Evolutionary conservation across 768 basidiomycete species (phyloP), one percentile per base, ranked within the genome.

Genomic region (Suillus subluteus): DNA sequence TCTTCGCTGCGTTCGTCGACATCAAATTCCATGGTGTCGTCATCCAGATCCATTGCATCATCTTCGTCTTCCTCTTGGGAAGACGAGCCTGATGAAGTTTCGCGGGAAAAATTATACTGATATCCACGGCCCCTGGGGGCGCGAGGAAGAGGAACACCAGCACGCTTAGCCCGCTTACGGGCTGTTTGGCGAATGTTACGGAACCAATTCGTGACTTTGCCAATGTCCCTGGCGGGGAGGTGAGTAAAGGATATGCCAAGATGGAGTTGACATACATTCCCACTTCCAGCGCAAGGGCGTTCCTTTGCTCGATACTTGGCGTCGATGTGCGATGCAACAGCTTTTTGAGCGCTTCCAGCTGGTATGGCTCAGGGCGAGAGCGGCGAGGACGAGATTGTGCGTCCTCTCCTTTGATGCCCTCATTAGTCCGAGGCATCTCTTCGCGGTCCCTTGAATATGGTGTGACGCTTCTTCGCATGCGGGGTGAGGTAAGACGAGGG

Each of bases 191-290:
- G 86, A 65, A 94, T 82, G 73, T 94, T 94, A 43, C 92, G 84
- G 82, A 94, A 94, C 92, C 92, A 94, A 75, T 94, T 94, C 21
- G 92, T 92, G 62, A 94, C 91, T 78, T 92, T 92, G 69, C 88
- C 89, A 65, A 94, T 77, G 77, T 94, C 92, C 92, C 87, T 89
- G 66, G 16, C 63, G 62, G 67, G 65, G 63, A 73, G 66, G 66
- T 71, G 41, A 63, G 37, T 35, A 46, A 18, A 30, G 26, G 41
- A 72, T 62, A 48, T 37, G 65, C 13, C 21, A 38, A 21, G 2
- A 37, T 4, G 35, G 37, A 54, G 58, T 72, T 68, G 59, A 81
- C 86, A 75, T 78, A 89, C 86, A 94, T 93, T 79, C 91, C 92
- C 66, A 93, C 86, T 79, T 93, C 89, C 30, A 84, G 80, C 11